Conservation (phyloP, 257 asterid genomes). For the Solanum etuberosum region DNA sequence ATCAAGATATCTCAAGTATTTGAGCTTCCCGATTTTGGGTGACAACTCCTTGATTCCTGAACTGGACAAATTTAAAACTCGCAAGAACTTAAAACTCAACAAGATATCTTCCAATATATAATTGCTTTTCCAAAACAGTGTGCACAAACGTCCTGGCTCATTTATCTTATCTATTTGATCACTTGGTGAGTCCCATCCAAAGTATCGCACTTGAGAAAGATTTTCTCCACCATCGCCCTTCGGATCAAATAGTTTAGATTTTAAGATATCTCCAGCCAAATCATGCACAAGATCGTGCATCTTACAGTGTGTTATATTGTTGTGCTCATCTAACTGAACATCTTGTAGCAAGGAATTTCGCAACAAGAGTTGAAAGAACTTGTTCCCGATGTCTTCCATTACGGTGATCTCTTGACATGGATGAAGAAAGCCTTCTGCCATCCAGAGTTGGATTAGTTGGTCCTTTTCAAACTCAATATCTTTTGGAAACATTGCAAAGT, state of each 20-base stretch:
- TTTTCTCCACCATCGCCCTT: background rate
- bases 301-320: background rate
- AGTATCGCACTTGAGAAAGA: background rate
- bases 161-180: background rate
- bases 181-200: background rate
- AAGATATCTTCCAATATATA: background rate
- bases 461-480: conserved; percentile 3
- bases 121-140: background rate
- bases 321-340: background rate
- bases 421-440: conserved; percentile 10
- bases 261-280: conserved; percentile 1
- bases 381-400: conserved; percentile 12
- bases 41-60: background rate
- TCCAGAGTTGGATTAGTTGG: conserved; percentile 13
- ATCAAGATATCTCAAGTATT: conserved; percentile 9
- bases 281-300: conserved; percentile 30
- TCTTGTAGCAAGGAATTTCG: conserved; percentile 10
- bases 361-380: conserved; percentile 4
- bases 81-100: background rate
- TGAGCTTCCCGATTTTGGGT: conserved; percentile 2
- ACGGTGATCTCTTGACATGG: background rate
- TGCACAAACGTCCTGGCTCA: background rate
- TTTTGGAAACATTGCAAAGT: conserved; percentile 13
- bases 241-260: background rate
- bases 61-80: background rate